A percentile compares a stretch with the other conserved stretches of the same genome.
Conservation (phyloP, 1,284 basidiomycete genomes). For the Tylopilus orsonianus region DNA sequence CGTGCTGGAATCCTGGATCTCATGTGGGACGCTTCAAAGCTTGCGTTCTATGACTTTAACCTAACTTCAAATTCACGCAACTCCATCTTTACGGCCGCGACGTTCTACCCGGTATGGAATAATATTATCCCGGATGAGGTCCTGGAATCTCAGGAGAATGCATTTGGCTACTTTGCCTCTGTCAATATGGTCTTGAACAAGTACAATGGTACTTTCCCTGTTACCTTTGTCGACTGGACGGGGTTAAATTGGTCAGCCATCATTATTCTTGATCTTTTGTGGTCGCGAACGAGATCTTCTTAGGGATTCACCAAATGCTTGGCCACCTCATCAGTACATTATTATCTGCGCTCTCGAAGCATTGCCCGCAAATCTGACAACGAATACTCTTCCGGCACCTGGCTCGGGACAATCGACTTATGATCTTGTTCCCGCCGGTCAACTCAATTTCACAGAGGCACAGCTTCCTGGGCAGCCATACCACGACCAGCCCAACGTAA, state of each 20-base stretch:
- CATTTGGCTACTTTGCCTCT: slow-evolving; percentile 73
- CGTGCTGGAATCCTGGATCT: slow-evolving; percentile 79
- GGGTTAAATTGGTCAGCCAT: slow-evolving; percentile 75
- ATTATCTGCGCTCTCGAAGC: slow-evolving; percentile 74
- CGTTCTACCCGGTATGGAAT: slow-evolving; percentile 87
- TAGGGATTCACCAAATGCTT: slow-evolving; percentile 75
- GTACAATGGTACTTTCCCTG: slow-evolving; percentile 54
- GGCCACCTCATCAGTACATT: slow-evolving; percentile 89
- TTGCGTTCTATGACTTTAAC: slow-evolving; percentile 90
- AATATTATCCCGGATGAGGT: slow-evolving; percentile 80
- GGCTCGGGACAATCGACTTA: slow-evolving; percentile 56
- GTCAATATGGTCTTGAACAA: slow-evolving; percentile 77
- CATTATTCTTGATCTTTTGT: background rate
- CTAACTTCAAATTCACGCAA: slow-evolving; percentile 63
- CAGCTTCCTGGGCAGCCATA: slow-evolving; percentile 70
- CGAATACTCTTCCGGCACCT: slow-evolving; percentile 48
- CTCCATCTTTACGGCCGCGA: slow-evolving; percentile 65
- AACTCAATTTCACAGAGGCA: slow-evolving; percentile 68
- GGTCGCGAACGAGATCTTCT: background rate
- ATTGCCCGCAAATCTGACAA: slow-evolving; percentile 68
- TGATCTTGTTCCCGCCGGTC: slow-evolving; percentile 67
- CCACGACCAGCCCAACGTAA: slow-evolving; percentile 41
- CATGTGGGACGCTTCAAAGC: slow-evolving; percentile 78
- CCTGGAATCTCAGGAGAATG: slow-evolving; percentile 52
- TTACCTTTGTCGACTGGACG: slow-evolving; percentile 58